Evolutionary conservation across 257 asterid species (phyloP).

Genomic region (Salvia splendens): DNA sequence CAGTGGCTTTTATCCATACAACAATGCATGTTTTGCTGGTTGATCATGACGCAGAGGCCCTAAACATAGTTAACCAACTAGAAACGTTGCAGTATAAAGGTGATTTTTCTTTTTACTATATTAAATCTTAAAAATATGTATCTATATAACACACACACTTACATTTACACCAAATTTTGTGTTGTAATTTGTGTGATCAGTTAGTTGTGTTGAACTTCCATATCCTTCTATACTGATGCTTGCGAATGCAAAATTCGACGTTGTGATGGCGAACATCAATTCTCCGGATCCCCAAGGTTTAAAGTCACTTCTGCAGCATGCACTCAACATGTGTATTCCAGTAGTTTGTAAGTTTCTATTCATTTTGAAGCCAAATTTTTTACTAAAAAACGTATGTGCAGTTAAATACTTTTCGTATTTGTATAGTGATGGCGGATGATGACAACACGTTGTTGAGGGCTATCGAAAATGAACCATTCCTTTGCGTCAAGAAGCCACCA

Average conservation of each 20-base stretch:
- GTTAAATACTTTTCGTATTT: background rate
- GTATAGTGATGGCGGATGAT: conserved; percentile 39
- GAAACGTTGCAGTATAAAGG: conserved; percentile 39
- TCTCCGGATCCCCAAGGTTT: conserved; percentile 51
- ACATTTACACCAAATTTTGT: background rate
- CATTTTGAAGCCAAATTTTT: background rate
- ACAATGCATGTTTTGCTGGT: conserved; percentile 41
- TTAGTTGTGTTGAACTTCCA: conserved; percentile 34
- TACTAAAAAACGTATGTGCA: background rate
- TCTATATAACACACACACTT: too few species aligned
- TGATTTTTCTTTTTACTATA: too few species aligned
- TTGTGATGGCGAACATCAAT: conserved; percentile 42
- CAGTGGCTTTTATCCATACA: conserved; percentile 31
- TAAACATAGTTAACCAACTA: conserved; percentile 26
- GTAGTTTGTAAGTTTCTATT: conserved; percentile 35
- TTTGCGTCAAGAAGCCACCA: conserved; percentile 40
- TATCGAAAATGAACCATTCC: conserved; percentile 44
- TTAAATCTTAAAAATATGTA: too few species aligned
- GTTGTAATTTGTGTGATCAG: conserved; percentile 16
- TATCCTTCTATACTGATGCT: conserved; percentile 38
- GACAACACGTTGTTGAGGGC: conserved; percentile 42
- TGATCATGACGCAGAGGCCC: conserved; percentile 40
- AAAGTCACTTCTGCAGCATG: conserved; percentile 40
- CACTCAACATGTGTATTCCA: conserved; percentile 41
- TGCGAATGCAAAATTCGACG: conserved; percentile 40